Percentiles rank a stretch among this genome's conserved stretches.
Evolutionary conservation across 2,329 filamentous ascomycete species (phyloP).

Genomic region (Beauveria sp.): DNA sequence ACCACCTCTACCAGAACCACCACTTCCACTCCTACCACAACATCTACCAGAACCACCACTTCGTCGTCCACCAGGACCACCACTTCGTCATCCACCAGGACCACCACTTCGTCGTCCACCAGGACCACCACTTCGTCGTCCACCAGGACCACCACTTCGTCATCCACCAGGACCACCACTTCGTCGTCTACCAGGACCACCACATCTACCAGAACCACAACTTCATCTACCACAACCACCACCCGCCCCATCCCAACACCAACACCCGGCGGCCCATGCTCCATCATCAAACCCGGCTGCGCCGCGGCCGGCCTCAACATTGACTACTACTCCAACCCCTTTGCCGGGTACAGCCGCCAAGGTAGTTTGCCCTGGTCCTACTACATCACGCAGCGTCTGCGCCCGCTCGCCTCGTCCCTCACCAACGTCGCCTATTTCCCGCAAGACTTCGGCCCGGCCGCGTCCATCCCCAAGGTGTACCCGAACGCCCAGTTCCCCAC

Average conservation of each 20-base stretch:
- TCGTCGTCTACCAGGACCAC: too few species aligned
- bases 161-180: background rate
- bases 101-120: background rate
- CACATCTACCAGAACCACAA: too few species aligned
- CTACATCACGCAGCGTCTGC: constrained; percentile 17
- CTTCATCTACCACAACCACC: background rate
- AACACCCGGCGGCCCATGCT: constrained; percentile 1
- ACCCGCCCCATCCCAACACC: background rate
- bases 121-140: background rate
- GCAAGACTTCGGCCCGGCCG: constrained; percentile 11
- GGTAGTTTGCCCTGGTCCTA: constrained; percentile 15
- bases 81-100: background rate
- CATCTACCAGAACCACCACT: background rate
- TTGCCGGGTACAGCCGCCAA: constrained; percentile 16
- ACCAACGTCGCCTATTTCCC: constrained; percentile 16
- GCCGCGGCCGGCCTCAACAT: constrained; percentile 11
- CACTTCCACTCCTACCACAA: background rate
- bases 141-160: background rate
- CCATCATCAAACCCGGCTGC: background rate
- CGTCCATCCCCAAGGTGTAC: background rate
- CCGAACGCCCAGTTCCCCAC: background rate
- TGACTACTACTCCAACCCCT: constrained; percentile 18
- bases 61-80: background rate
- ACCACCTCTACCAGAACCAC: background rate
- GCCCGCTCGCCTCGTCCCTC: constrained; percentile 9